A percentile compares a stretch with the other conserved stretches of the same genome.
These are phyloP conservation scores for Boletellus deceptivus DNA, from an alignment of 1,284 basidiomycete species.

Conservation along the genomic window DNA sequence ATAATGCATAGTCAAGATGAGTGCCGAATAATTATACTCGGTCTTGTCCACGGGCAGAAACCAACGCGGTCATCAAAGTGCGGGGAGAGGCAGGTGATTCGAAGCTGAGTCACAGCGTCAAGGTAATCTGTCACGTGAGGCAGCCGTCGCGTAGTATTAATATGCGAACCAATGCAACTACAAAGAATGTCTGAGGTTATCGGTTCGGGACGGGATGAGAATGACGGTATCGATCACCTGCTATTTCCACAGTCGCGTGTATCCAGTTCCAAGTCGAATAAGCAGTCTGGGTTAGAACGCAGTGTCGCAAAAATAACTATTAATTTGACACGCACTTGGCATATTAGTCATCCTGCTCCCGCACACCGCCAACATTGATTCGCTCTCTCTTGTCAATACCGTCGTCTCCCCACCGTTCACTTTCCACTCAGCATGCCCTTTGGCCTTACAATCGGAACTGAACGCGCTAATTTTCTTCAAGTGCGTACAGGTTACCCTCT, in stretches of 20 bases:
- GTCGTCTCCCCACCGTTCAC: conserved; percentile 23
- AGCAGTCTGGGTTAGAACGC: not conserved
- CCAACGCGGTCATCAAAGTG: conserved; percentile 2
- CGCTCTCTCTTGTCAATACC: conserved; percentile 27
- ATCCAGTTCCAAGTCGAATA: no score
- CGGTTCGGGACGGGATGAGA: no score
- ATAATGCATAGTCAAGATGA: no score
- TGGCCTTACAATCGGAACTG: conserved; percentile 75
- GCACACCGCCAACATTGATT: conserved; percentile 21
- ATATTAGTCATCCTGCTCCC: conserved; percentile 28
- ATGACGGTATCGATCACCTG: no score
- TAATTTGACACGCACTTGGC: conserved; percentile 15
- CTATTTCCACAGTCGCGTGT: no score
- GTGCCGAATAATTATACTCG: not conserved
- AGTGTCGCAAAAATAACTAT: conserved; percentile 1
- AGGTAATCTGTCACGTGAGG: no score
- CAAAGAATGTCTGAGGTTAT: no score
- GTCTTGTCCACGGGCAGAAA: not conserved
- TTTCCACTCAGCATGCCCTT: conserved; percentile 54
- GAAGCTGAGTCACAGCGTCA: no score
- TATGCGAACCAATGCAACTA: no score
- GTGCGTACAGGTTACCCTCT: conserved; percentile 38
- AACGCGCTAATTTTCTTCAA: conserved; percentile 70
- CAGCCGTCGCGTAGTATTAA: no score
- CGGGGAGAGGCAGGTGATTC: not conserved